phyloP scores from a whole-genome alignment of 768 basidiomycete species.

The Tulasnella sp. region DNA sequence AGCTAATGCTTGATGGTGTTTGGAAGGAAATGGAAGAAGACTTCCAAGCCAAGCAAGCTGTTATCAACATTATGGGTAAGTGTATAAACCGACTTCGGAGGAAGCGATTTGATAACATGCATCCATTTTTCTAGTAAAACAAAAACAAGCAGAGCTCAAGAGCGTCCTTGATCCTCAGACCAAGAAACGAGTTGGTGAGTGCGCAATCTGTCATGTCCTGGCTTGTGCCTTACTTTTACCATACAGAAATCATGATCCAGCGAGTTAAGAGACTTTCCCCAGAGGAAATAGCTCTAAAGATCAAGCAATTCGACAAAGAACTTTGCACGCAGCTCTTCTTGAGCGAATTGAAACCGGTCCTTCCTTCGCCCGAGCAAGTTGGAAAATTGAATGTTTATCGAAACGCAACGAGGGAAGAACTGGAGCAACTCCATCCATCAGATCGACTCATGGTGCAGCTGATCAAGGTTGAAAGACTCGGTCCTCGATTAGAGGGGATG shows the following conservation, averaged over 20 bases:
- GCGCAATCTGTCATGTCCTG: background rate
- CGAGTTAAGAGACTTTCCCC: conserved; percentile 71
- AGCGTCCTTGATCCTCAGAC: conserved; percentile 85
- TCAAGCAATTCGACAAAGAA: conserved; percentile 75
- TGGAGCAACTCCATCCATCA: conserved; percentile 79
- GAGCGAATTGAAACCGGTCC: conserved; percentile 70
- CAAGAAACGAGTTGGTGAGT: conserved; percentile 85
- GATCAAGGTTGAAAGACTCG: conserved; percentile 84
- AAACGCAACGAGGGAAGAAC: conserved; percentile 72
- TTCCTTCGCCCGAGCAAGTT: conserved; percentile 86
- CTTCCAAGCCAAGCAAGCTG: conserved; percentile 91
- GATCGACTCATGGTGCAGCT: conserved; percentile 95
- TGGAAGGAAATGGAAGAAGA: conserved; percentile 97
- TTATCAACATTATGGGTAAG: conserved; percentile 77
- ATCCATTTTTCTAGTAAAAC: conserved; percentile 38
- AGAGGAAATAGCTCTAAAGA: conserved; percentile 71
- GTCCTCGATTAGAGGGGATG: conserved; percentile 89
- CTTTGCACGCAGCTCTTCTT: conserved; percentile 83
- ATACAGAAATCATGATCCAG: conserved; percentile 80
- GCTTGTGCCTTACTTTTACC: background rate
- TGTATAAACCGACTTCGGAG: background rate
- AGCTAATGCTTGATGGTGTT: conserved; percentile 71
- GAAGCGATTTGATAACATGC: background rate
- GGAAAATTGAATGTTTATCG: conserved; percentile 85
- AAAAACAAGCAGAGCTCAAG: conserved; percentile 77